phyloP scores from a whole-genome alignment of 2,329 filamentous ascomycete species.

The Talaromyces sp. region DNA sequence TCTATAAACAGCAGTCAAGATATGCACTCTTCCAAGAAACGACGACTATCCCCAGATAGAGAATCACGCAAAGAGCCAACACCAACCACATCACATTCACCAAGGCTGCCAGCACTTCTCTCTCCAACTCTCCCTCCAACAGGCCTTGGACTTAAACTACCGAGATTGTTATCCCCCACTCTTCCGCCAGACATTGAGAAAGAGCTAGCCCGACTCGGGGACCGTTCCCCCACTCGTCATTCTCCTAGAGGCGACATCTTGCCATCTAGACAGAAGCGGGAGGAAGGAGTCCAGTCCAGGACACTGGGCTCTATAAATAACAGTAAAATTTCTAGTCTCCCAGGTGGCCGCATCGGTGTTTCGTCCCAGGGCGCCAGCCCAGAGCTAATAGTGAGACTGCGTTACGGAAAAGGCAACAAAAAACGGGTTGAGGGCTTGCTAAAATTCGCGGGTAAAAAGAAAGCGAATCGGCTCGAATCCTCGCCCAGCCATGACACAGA shows the following conservation, averaged over 20 bases:
- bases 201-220: conserved; percentile 50
- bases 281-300: conserved; percentile 6
- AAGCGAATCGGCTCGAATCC: conserved; percentile 28
- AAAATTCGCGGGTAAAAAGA: conserved; percentile 46
- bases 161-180: conserved; percentile 60
- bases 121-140: conserved; percentile 49
- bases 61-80: conserved; percentile 29
- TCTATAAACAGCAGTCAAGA: conserved; percentile 24
- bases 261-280: conserved; percentile 17
- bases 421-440: conserved; percentile 52
- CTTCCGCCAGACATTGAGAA: conserved; percentile 59
- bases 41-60: conserved; percentile 41
- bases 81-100: conserved; percentile 26
- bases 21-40: conserved; percentile 42
- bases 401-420: conserved; percentile 54
- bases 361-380: conserved; percentile 11
- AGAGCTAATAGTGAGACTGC: conserved; percentile 52
- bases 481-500: conserved; percentile 26
- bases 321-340: conserved; percentile 10
- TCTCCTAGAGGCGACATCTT: conserved; percentile 26
- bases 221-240: conserved; percentile 31
- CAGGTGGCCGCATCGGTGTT: conserved; percentile 5
- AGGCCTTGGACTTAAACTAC: conserved; percentile 45
- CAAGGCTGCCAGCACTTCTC: conserved; percentile 39
- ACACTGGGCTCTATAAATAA: conserved; percentile 10